phyloP scores from a whole-genome alignment of 192 early-diverging fungal genomes.

The Rhizophagus prolifer region DNA sequence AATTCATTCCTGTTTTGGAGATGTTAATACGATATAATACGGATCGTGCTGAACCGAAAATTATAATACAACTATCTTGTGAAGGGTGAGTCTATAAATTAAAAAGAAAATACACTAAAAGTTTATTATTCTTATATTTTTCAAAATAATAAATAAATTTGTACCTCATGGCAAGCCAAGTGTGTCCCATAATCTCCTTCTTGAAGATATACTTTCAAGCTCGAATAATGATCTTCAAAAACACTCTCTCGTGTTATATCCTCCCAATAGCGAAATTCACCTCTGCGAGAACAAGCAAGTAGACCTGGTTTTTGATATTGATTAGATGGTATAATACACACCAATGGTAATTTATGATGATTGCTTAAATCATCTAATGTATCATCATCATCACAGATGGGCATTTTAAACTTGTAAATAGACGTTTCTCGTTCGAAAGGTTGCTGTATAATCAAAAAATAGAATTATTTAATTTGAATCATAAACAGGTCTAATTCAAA shows the following conservation, averaged over 20 bases:
- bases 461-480: background rate
- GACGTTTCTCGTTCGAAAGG: background rate
- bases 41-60: background rate
- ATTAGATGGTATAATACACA: constrained; percentile 24
- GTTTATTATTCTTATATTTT: background rate
- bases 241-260: constrained; percentile 5
- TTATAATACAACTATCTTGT: constrained; percentile 10
- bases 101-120: background rate
- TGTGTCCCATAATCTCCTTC: constrained; percentile 20
- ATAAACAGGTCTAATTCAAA: background rate
- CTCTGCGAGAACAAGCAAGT: constrained; percentile 24
- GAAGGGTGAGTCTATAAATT: constrained; percentile 8
- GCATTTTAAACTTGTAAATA: constrained; percentile 12
- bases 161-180: constrained; percentile 23
- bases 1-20: background rate
- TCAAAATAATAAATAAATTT: background rate
- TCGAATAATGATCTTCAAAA: constrained; percentile 1
- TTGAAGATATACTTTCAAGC: constrained; percentile 17
- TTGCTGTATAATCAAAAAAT: constrained; percentile 8
- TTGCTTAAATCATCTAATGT: no score
- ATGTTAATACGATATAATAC: constrained; percentile 12
- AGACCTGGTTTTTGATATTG: constrained; percentile 8
- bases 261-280: constrained; percentile 32
- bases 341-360: constrained; percentile 22
- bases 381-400: constrained; percentile 1